Percentiles rank a stretch among this genome's conserved stretches.
These are phyloP conservation scores for Phanerodontia chrysosporium DNA, from an alignment of 768 basidiomycete species.

Conservation along the genomic window DNA sequence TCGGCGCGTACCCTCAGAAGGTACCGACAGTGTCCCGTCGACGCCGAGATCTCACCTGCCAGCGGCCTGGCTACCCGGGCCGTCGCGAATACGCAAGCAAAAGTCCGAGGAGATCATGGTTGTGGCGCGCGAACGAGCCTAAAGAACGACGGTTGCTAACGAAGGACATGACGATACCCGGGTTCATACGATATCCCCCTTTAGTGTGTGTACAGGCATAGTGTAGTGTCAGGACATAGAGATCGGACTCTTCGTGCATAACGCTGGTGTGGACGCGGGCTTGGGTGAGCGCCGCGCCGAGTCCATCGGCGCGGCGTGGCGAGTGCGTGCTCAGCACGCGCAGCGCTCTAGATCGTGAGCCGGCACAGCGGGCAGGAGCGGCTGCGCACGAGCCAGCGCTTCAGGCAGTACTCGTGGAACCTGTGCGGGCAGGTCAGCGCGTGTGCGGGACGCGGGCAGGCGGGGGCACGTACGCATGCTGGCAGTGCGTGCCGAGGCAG, in stretches of 20 bases:
- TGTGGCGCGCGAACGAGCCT: background rate
- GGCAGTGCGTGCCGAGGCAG: slow-evolving; percentile 53
- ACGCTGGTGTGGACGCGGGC: too few species aligned
- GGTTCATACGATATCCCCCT: background rate
- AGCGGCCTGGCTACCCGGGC: background rate
- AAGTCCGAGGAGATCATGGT: background rate
- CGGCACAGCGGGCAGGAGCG: slow-evolving; percentile 67
- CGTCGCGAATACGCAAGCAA: background rate
- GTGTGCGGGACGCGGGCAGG: background rate
- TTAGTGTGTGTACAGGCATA: background rate
- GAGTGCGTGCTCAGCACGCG: slow-evolving; percentile 2
- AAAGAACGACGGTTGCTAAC: background rate
- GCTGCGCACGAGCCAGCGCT: slow-evolving; percentile 56
- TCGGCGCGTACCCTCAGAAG: background rate
- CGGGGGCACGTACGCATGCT: slow-evolving; percentile 43
- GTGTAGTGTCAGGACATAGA: background rate
- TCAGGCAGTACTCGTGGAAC: slow-evolving; percentile 63
- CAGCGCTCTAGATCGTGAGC: slow-evolving; percentile 28
- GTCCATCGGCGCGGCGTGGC: background rate
- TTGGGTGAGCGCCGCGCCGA: background rate
- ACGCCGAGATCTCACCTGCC: background rate
- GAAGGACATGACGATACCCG: background rate
- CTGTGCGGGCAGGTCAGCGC: slow-evolving; percentile 18
- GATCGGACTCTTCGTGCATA: background rate
- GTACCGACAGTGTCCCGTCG: background rate